Evolutionary conservation across 352 stramenopile genomes (phyloP), one percentile per base, ranked within the genome.

Genomic region (Albugo candida): DNA sequence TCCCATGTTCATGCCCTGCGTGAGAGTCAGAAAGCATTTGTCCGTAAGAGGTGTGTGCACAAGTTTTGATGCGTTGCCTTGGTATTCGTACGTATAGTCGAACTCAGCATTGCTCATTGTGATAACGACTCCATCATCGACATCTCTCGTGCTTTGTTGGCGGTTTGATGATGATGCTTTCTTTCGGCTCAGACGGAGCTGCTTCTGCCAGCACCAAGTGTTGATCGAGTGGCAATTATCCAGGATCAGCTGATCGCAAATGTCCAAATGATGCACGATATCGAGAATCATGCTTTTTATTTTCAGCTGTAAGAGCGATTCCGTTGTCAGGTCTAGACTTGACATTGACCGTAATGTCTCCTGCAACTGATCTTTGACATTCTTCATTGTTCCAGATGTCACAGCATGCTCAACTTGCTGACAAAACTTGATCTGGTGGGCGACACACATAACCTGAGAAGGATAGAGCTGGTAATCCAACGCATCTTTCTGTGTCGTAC

Each of bases 41-140:
- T 97, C 89, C 0, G 91, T 97, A 10, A 97, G 57, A 2, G 89
- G 85, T 13, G 91, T 97, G 56, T 96, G 83, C 1, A 97, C 91
- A 18, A 97, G 65, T 55, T 96, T 96, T 0, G 67, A 59, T 4
- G 81, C 75, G 48, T 96, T 97, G 16, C 91, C 89, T 47, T 97
- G 89, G 61, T 97, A 97, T 53, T 97, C 89, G 55, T 95, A 97
- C 36, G 83, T 94, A 56, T 97, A 97, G 36, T 76, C 64, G 44
- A 96, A 95, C 41, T 64, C 53, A 0, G 81, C 81, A 44, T 93
- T 69, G 52, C 79, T 73, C 69, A 92, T 92, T 2, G 58, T 56
- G 36, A 87, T 70, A 14, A 66, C 42, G 50, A 56, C 70, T 11
- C 63, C 63, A 5, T 76, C 56, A 31, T 8, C 24, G 8, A 31